A percentile compares a stretch with the other conserved stretches of the same genome.
These are phyloP conservation scores for Leptographium radiaticola DNA, from an alignment of 2,329 filamentous ascomycete genomes.

Conservation along the genomic window DNA sequence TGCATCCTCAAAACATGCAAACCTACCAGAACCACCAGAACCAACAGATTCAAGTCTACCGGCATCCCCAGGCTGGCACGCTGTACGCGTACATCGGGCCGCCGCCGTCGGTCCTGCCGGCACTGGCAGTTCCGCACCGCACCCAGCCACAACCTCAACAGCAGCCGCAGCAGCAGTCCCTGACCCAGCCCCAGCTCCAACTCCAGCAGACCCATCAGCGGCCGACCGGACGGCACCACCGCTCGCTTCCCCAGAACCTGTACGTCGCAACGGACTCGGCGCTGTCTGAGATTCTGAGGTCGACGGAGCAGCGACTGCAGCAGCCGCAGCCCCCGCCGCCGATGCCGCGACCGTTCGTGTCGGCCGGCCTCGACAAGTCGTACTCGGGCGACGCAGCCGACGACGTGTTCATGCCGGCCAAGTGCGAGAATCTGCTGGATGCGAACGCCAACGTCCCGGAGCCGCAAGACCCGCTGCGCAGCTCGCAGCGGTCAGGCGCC, in stretches of 20 bases:
- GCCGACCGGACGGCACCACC: not conserved
- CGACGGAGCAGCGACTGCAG: constrained; percentile 35
- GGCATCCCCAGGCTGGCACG: not conserved
- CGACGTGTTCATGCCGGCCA: not conserved
- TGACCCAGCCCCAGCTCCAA: not conserved
- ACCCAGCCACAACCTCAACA: not conserved
- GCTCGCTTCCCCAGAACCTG: constrained; percentile 1
- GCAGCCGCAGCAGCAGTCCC: not conserved
- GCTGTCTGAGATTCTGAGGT: constrained; percentile 36
- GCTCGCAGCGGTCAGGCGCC: constrained; percentile 2
- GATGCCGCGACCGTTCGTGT: not conserved
- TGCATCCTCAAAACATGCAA: not conserved
- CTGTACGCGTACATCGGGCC: not conserved
- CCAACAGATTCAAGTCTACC: not conserved
- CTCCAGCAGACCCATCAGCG: not conserved
- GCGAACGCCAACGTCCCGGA: not conserved
- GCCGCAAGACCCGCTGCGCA: not conserved
- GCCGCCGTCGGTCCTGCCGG: not conserved
- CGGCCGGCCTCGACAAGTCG: not conserved
- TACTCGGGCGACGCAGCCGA: not conserved
- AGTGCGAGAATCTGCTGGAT: not conserved
- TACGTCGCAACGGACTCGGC: constrained; percentile 29
- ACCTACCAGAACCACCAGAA: not conserved
- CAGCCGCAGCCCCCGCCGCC: not conserved
- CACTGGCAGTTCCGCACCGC: not conserved